Base-by-base conservation (phyloP, 1,284 basidiomycete species). In the Heterobasidion irregulare region DNA sequence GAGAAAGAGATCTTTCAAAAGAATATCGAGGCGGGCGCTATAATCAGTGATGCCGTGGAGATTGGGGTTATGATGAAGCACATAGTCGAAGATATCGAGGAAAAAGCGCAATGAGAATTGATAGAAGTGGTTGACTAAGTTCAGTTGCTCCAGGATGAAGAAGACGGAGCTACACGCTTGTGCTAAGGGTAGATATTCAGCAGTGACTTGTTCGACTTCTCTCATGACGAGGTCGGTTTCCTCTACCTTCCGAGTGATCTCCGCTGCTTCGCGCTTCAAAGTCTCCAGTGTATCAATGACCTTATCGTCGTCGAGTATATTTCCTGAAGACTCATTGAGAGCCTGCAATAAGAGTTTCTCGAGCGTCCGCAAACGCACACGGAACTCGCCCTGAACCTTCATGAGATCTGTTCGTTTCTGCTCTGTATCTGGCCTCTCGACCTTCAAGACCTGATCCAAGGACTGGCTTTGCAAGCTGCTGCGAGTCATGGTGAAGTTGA, bases 401-500 rank as follows among this genome's bases (percentile, higher is more conserved):
- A 98, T 94, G 59, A 99, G 79, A 67, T 99, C 96, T n/a, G 93
- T 95, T 50, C 97, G 80, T 75, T 97, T 98, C 66, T 88, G 84
- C 70, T 99, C 97, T 1, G 94, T 95, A 65, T 98, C 97, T 0
- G 98, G 94, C 12, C 97, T 83, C 68, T 99, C 97, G 47, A 93
- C 92, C 68, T 96, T 96, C 59, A 99, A 82, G 2, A 99, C 94
- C 69, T 98, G 94, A 68, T 98, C 95, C 51, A 99, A 80, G 0
- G 95, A 97, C 71, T 99, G 97, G 60, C 94, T 98, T 71, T 99
- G 96, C 41, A 99, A 79, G 79, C 94, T 98, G 70, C 94, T 94
- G 57, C 95, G 83, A 0, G 97, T 99, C 93, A 99, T 99, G 15
- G 96, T 99, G 72, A 99, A 99, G 77, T 99, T 99, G 76, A 99